Conservation (phyloP, 352 stramenopile species). For the Globisporangium spiculum region DNA sequence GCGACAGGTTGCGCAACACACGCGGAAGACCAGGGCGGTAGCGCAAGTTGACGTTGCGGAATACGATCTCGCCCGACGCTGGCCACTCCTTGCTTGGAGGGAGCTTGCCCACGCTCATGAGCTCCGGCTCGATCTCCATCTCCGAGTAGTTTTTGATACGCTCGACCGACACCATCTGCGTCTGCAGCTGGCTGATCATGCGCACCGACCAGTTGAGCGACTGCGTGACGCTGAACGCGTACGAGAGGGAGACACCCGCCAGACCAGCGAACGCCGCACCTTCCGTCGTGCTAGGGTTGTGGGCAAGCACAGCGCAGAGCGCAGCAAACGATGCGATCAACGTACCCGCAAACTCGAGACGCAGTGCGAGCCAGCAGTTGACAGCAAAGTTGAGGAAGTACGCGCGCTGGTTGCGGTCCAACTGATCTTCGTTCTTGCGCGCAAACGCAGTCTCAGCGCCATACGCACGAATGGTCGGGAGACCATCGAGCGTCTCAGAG, state of each 20-base stretch:
- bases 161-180: slow-evolving; percentile 76
- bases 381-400: slow-evolving; percentile 76
- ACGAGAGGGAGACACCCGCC: slow-evolving; percentile 69
- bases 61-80: slow-evolving; percentile 55
- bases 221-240: slow-evolving; percentile 78
- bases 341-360: slow-evolving; percentile 68
- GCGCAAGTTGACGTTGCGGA: slow-evolving; percentile 77
- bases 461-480: slow-evolving; percentile 93
- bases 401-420: slow-evolving; percentile 68
- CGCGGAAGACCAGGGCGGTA: slow-evolving; percentile 65
- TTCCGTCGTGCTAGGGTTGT: slow-evolving; percentile 35
- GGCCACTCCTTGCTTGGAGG: slow-evolving; percentile 68
- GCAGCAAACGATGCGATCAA: slow-evolving; percentile 57
- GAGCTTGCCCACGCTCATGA: slow-evolving; percentile 87
- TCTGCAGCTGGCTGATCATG: slow-evolving; percentile 75
- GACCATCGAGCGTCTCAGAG: slow-evolving; percentile 92
- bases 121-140: slow-evolving; percentile 62
- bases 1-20: slow-evolving; percentile 47
- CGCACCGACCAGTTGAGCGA: slow-evolving; percentile 76
- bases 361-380: slow-evolving; percentile 76
- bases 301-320: slow-evolving; percentile 49
- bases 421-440: slow-evolving; percentile 43
- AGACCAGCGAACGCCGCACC: slow-evolving; percentile 52
- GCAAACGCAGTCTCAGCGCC: slow-evolving; percentile 49
- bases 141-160: slow-evolving; percentile 70